phyloP scores from a whole-genome alignment of 106 monocot genomes.

The Acanthochlamys bracteata region DNA sequence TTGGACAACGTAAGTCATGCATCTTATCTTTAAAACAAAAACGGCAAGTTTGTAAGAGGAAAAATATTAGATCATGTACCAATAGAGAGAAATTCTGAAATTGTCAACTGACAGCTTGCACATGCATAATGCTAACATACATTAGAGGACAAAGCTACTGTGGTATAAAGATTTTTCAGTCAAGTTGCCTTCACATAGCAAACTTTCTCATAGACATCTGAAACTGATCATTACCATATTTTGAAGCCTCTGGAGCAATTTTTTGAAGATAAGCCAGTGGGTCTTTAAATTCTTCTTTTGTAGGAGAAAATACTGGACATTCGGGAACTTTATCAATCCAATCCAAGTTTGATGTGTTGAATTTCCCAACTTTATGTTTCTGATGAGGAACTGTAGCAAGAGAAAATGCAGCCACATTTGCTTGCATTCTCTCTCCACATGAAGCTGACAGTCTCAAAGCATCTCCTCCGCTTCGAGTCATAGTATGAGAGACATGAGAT shows the following conservation, averaged over 20 bases:
- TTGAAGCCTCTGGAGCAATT: slow-evolving; percentile 66
- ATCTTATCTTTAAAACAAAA: too few relatives aligned
- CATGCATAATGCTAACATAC: too few relatives aligned
- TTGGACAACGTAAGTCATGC: too few relatives aligned
- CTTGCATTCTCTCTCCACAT: slow-evolving; percentile 29
- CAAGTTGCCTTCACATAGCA: not conserved
- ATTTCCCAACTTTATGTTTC: slow-evolving; percentile 48
- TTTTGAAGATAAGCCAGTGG: slow-evolving; percentile 68
- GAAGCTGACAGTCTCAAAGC: slow-evolving; percentile 31
- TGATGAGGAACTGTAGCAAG: slow-evolving; percentile 1
- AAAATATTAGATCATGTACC: too few relatives aligned
- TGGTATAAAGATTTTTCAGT: too few relatives aligned
- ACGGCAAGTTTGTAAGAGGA: too few relatives aligned
- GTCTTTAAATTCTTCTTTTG: slow-evolving; percentile 87
- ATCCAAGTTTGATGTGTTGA: slow-evolving; percentile 61
- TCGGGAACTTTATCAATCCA: slow-evolving; percentile 88
- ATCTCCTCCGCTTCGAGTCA: slow-evolving; percentile 64
- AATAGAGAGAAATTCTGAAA: too few relatives aligned
- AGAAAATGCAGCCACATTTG: slow-evolving; percentile 18
- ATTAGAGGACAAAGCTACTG: too few relatives aligned
- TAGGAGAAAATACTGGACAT: slow-evolving; percentile 73
- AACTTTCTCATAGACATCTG: too few relatives aligned
- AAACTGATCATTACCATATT: slow-evolving; percentile 46
- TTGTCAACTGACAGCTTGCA: too few relatives aligned
- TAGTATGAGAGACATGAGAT: slow-evolving; percentile 21